Evolutionary conservation across 192 early-diverging fungal species (phyloP).

Genomic region (Coemansia sp.): DNA sequence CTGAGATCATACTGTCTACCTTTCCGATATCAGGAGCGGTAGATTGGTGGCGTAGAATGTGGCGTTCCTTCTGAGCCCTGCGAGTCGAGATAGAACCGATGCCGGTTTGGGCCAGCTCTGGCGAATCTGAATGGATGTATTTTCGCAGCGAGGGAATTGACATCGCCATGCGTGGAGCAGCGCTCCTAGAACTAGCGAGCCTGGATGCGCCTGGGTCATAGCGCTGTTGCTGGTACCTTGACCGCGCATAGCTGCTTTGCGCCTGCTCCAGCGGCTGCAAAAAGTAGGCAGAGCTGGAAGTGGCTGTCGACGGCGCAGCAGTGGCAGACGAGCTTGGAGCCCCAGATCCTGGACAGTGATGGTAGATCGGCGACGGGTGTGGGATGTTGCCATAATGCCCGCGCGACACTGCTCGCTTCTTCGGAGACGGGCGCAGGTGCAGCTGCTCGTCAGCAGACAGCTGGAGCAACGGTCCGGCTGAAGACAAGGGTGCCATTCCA

Average conservation of each 20-base stretch:
- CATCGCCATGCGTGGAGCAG: constrained; percentile 16
- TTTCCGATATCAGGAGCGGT: constrained; percentile 30
- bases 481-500: neutral
- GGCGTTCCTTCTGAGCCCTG: constrained; percentile 4
- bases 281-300: constrained; percentile 35
- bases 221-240: constrained; percentile 49
- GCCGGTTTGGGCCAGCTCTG: neutral
- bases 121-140: neutral
- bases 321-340: constrained; percentile 9
- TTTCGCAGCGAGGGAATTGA: constrained; percentile 48
- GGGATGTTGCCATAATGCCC: constrained; percentile 44
- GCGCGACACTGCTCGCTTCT: constrained; percentile 53
- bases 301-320: constrained; percentile 15
- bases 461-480: constrained; percentile 31
- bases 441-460: constrained; percentile 34
- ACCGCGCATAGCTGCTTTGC: constrained; percentile 29
- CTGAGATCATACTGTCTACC: neutral
- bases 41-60: constrained; percentile 39
- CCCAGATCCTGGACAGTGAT: constrained; percentile 13
- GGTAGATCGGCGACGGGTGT: constrained; percentile 48
- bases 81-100: constrained; percentile 1
- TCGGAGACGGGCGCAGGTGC: constrained; percentile 41
- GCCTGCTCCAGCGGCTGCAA: constrained; percentile 44
- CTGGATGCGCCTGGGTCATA: constrained; percentile 33
- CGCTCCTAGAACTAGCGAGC: neutral